Evolutionary conservation across 2,329 filamentous ascomycete species (phyloP).

Genomic region (Berkeleyomyces basicola): DNA sequence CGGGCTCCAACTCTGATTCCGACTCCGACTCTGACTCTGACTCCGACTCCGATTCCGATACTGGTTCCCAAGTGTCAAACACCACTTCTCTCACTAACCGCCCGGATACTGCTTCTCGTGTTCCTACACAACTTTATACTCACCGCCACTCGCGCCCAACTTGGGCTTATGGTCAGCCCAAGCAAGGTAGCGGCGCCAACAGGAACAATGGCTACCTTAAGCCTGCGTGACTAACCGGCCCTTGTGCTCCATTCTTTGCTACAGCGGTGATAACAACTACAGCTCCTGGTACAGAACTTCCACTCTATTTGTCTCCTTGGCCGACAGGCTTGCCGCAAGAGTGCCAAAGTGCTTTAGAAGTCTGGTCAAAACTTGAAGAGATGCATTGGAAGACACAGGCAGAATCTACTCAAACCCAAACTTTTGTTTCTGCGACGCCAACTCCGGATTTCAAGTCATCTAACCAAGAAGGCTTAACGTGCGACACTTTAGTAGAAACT

Average conservation of each 20-base stretch:
- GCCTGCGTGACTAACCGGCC: background rate
- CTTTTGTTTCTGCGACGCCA: too few species aligned
- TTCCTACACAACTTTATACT: background rate
- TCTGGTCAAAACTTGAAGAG: background rate
- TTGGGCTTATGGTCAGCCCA: background rate
- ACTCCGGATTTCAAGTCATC: too few species aligned
- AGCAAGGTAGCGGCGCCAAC: background rate
- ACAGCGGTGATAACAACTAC: background rate
- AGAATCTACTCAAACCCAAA: too few species aligned
- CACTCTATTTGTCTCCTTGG: background rate
- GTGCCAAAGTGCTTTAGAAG: background rate
- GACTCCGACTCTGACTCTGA: background rate
- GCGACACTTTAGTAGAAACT: too few species aligned
- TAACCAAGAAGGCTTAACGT: too few species aligned
- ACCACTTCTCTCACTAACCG: background rate
- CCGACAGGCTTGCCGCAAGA: background rate
- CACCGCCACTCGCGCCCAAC: background rate
- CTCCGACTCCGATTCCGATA: background rate
- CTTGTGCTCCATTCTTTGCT: background rate
- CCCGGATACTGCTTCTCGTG: background rate
- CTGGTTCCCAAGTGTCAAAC: background rate
- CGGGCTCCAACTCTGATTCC: background rate
- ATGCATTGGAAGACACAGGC: background rate
- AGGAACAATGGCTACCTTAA: background rate
- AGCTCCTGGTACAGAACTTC: background rate